Evolutionary conservation across 2,329 filamentous ascomycete species (phyloP).

Genomic region (Fusarium redolens): DNA sequence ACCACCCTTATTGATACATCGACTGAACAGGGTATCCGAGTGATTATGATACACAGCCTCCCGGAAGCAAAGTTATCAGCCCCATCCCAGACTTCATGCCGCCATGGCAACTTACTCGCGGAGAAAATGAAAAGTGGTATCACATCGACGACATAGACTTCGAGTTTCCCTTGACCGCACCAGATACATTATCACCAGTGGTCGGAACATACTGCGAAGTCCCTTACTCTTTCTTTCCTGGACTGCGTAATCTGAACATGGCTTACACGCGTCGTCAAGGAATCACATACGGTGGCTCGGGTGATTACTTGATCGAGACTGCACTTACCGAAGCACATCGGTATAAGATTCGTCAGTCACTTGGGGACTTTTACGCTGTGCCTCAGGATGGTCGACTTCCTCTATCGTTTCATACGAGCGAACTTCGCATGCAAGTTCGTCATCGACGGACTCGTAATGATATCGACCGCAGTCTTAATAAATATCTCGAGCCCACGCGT

Average conservation of each 20-base stretch:
- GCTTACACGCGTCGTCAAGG: background rate
- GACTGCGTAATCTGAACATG: background rate
- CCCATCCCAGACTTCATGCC: background rate
- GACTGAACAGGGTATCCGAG: background rate
- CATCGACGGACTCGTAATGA: background rate
- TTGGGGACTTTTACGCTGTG: background rate
- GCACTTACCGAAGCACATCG: background rate
- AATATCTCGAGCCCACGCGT: background rate
- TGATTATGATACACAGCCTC: background rate
- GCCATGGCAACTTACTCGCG: background rate
- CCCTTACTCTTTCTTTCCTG: background rate
- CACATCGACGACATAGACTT: conserved; percentile 1
- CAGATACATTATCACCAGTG: background rate
- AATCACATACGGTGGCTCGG: background rate
- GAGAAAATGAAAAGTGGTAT: conserved; percentile 4
- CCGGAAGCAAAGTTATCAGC: background rate
- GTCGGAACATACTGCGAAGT: background rate
- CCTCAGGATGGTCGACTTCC: background rate
- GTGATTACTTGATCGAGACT: background rate
- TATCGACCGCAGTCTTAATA: background rate
- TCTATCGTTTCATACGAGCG: background rate
- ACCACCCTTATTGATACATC: background rate
- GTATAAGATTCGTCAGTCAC: background rate
- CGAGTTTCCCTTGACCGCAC: background rate
- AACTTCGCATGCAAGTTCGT: background rate